Evolutionary conservation across 1,139 yeast genomes (phyloP).

Genomic region (Lodderomyces orthopsilosis): DNA sequence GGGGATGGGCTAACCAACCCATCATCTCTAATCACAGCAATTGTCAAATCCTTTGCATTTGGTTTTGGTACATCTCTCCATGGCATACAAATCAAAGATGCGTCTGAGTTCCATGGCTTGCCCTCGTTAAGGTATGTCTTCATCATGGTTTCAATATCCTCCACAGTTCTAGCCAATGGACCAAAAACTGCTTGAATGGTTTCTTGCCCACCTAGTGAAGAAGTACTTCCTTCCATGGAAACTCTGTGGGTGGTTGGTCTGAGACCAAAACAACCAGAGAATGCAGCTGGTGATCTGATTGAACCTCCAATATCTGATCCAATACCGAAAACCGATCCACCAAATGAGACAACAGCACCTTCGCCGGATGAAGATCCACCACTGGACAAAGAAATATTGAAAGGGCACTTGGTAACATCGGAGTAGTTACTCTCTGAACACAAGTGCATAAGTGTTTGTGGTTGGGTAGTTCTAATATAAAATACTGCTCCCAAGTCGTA

Average conservation of each 20-base stretch:
- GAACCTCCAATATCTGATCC: conserved; percentile 84
- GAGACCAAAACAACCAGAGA: conserved; percentile 62
- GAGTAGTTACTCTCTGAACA: conserved; percentile 40
- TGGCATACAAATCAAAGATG: conserved; percentile 51
- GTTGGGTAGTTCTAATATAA: conserved; percentile 47
- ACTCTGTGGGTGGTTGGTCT: conserved; percentile 68
- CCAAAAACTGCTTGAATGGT: conserved; percentile 60
- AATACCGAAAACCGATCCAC: conserved; percentile 64
- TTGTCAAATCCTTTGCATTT: conserved; percentile 33
- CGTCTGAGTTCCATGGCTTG: conserved; percentile 68
- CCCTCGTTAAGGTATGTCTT: conserved; percentile 56
- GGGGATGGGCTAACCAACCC: conserved; percentile 46
- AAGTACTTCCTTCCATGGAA: conserved; percentile 48
- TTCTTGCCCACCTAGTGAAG: conserved; percentile 58
- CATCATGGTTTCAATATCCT: conserved; percentile 64
- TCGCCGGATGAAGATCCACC: conserved; percentile 80
- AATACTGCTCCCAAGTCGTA: conserved; percentile 67
- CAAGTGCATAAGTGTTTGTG: conserved; percentile 49
- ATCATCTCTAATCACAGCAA: conserved; percentile 41
- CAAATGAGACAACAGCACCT: conserved; percentile 64
- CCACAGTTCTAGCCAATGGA: conserved; percentile 59
- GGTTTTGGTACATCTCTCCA: conserved; percentile 58
- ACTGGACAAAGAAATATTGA: conserved; percentile 37
- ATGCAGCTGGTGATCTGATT: conserved; percentile 74
- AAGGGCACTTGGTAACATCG: conserved; percentile 39